These are phyloP conservation scores for Penicillium desertorum DNA, from an alignment of 495 filamentous ascomycete genomes.

Conservation along the genomic window DNA sequence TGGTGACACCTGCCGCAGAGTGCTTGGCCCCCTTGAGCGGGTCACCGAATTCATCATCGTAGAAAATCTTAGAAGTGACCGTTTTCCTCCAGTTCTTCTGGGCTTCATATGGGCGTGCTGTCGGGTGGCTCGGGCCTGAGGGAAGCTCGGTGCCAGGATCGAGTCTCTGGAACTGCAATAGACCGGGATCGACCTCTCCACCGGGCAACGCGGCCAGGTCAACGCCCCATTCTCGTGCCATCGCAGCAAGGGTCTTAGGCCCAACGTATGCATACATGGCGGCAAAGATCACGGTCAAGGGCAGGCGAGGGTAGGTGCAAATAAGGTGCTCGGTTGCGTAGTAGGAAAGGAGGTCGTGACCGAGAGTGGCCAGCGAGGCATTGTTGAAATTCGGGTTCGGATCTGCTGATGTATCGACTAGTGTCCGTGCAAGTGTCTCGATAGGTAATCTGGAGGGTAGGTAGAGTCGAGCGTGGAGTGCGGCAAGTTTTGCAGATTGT, in stretches of 20 bases:
- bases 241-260: constrained; percentile 61
- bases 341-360: constrained; percentile 77
- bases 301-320: constrained; percentile 84
- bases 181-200: constrained; percentile 86
- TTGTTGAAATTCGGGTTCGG: constrained; percentile 75
- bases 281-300: constrained; percentile 75
- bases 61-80: constrained; percentile 66
- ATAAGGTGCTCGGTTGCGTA: constrained; percentile 86
- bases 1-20: constrained; percentile 36
- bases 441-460: constrained; percentile 80
- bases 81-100: constrained; percentile 65
- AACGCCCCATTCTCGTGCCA: constrained; percentile 85
- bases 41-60: constrained; percentile 80
- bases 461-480: constrained; percentile 86
- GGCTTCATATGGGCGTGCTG: constrained; percentile 44
- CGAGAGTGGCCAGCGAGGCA: constrained; percentile 74
- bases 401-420: constrained; percentile 84
- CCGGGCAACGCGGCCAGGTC: constrained; percentile 80
- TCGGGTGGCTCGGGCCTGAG: constrained; percentile 14
- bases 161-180: constrained; percentile 75
- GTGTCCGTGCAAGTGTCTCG: constrained; percentile 78
- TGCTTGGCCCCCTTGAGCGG: constrained; percentile 32
- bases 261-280: constrained; percentile 83
- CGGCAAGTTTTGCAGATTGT: constrained; percentile 84
- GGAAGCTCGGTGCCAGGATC: constrained; percentile 55